Evolutionary conservation across 495 filamentous ascomycete species (phyloP).

Genomic region (Neurospora sublineolata): DNA sequence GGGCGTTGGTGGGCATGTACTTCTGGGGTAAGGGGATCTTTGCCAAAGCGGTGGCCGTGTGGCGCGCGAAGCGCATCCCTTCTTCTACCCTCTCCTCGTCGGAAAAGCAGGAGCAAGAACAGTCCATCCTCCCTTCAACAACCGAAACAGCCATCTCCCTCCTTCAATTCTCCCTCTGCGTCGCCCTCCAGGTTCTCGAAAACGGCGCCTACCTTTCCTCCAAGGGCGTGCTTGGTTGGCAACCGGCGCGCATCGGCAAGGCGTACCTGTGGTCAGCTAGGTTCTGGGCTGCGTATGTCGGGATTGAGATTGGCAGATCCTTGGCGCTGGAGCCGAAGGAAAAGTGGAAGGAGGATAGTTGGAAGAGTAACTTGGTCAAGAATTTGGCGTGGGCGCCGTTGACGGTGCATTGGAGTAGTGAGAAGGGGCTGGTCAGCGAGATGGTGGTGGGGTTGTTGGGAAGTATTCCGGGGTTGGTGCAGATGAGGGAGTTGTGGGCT

Average conservation of each 20-base stretch:
- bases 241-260: constrained; percentile 37
- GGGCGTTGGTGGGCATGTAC: constrained; percentile 69
- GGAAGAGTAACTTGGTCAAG: constrained; percentile 34
- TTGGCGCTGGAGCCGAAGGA: constrained; percentile 33
- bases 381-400: constrained; percentile 47
- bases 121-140: constrained; percentile 22
- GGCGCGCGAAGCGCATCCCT: neutral
- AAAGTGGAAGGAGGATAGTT: constrained; percentile 24
- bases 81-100: neutral
- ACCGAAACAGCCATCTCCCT: constrained; percentile 42
- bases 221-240: constrained; percentile 54
- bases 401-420: constrained; percentile 71
- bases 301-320: constrained; percentile 60
- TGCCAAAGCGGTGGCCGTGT: constrained; percentile 14
- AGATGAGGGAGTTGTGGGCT: constrained; percentile 57
- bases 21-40: constrained; percentile 52
- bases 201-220: constrained; percentile 68
- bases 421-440: constrained; percentile 53
- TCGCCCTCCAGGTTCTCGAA: constrained; percentile 68
- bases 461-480: constrained; percentile 51
- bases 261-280: constrained; percentile 65
- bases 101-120: constrained; percentile 1
- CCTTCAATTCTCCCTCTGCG: constrained; percentile 55
- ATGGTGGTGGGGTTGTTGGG: constrained; percentile 52
- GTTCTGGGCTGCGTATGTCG: constrained; percentile 70